A percentile compares a stretch with the other conserved stretches of the same genome.
Conservation (phyloP, 257 asterid species). For the Prunella vulgaris region DNA sequence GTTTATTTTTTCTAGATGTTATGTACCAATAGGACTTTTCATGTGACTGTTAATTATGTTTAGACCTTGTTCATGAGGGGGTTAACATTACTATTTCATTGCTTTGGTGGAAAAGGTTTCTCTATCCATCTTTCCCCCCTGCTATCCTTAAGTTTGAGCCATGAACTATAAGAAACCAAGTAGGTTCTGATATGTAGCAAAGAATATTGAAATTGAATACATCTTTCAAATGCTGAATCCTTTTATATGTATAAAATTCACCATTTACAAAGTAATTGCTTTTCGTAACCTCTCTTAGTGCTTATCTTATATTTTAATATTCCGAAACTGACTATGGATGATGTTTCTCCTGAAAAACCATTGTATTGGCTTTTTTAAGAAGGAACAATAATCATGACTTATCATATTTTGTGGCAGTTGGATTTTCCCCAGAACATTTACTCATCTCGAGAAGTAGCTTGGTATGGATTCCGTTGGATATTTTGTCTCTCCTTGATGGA, state of each 20-base stretch:
- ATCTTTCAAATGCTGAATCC: conserved; percentile 2
- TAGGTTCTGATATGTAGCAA: no score
- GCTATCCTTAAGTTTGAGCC: no score
- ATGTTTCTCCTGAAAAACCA: background rate
- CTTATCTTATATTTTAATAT: background rate
- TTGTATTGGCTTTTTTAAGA: background rate
- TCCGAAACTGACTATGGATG: background rate
- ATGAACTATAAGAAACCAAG: no score
- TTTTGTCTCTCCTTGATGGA: conserved; percentile 76
- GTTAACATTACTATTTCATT: background rate
- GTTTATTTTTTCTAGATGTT: background rate
- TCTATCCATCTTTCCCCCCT: no score
- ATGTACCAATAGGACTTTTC: background rate
- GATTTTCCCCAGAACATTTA: conserved; percentile 67
- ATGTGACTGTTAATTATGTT: background rate
- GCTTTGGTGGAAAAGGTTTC: no score
- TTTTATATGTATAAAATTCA: background rate
- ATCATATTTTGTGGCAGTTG: conserved; percentile 48
- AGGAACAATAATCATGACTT: background rate
- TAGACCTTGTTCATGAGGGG: no score
- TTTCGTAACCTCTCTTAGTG: background rate
- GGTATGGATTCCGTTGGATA: conserved; percentile 82
- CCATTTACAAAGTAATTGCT: background rate
- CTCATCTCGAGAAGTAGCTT: conserved; percentile 52
- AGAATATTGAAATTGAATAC: conserved; percentile 2